Base-by-base conservation (phyloP, 1,139 yeast genomes). In the Saccharomyces hybrid region DNA sequence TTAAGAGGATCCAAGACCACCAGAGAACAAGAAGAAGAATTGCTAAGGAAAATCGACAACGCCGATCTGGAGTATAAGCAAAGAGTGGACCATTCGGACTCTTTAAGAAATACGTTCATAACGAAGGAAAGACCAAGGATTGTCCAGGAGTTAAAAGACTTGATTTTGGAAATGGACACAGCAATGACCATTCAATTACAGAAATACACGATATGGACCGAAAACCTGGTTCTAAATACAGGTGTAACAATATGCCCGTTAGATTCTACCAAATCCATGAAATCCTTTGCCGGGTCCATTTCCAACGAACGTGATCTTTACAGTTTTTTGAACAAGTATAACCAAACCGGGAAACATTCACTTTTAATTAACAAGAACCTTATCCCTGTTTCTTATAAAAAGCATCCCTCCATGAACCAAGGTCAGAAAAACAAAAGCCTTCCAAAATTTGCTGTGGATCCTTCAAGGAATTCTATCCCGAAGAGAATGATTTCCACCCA, bases 21-120 rank as follows among this genome's bases (percentile, higher is more conserved):
- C 1, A 86, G 86, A 53, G 97, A 91, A 71, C 96, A 90, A 69
- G 98, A 93, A 67, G 98, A 91, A 66, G 97, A 91, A 53, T 75
- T 91, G 29, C 84, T 82, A 59, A 73, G 85, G 54, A 90, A 93
- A 68, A 89, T 93, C 47, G 90, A 86, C 61, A 71, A 76, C 51
- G 95, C 97, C 0, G 97, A 93, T 67, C 79, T 81, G 55, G 99
- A 93, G 59, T 93, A 88, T 72, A 84, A 84, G 66, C 82, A 81
- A 65, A 86, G 81, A 64, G 96, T 90, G 3, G 79, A 83, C 44
- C 75, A 81, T 3, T 87, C 95, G 34, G 86, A 86, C 60, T 81
- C 86, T 52, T 72, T 83, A 59, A 85, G 95, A 69, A 86, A 82
- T 59, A 93, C 87, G 58, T 80, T 90, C 52, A 73, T 88, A 58